phyloP scores from a whole-genome alignment of 345 rosid genomes.

The Corymbia maculata region DNA sequence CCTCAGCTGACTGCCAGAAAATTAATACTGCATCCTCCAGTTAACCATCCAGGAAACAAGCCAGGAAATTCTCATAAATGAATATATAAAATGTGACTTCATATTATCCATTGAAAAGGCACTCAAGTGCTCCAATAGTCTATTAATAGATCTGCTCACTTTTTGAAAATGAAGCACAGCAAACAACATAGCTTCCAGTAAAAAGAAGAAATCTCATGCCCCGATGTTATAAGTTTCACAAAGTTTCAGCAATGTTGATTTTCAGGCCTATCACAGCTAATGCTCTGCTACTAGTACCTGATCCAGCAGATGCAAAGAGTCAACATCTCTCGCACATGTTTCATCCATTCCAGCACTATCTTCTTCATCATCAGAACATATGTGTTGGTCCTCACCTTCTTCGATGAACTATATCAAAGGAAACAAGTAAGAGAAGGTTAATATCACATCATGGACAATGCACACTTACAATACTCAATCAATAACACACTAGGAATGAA shows the following conservation, averaged over 20 bases:
- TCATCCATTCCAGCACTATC: conserved; percentile 14
- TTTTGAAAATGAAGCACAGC: neutral
- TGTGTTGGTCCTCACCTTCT: conserved; percentile 31
- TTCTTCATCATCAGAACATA: conserved; percentile 37
- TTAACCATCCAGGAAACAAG: neutral
- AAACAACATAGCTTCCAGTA: neutral
- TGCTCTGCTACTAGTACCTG: conserved; percentile 20
- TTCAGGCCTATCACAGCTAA: neutral
- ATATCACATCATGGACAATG: neutral
- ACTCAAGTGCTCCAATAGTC: neutral
- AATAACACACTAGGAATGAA: neutral
- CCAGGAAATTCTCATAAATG: neutral
- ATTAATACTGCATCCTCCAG: neutral
- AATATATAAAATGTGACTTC: neutral
- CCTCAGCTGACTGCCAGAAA: neutral
- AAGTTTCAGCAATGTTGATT: neutral
- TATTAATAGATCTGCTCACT: neutral
- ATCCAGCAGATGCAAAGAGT: conserved; percentile 35
- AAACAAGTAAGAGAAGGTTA: neutral
- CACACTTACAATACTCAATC: neutral
- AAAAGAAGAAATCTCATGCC: neutral
- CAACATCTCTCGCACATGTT: conserved; percentile 13
- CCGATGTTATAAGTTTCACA: neutral
- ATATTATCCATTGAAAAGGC: neutral
- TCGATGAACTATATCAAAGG: conserved; percentile 51